Evolutionary conservation across 352 stramenopile genomes (phyloP).

Genomic region (Plasmopara muralis): DNA sequence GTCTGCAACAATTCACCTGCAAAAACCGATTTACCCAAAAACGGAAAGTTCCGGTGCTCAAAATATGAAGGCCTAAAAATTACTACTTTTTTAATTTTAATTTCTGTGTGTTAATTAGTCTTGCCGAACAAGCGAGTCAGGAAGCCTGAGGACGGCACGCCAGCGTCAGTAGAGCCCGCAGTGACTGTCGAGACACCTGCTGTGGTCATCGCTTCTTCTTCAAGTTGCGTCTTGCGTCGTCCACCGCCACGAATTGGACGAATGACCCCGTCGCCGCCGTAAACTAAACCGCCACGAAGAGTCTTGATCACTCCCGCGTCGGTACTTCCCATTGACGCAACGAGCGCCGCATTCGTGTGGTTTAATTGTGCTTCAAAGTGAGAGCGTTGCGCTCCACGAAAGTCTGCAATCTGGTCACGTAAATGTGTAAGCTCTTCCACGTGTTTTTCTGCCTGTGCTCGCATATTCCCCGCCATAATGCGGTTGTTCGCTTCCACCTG

Average conservation of each 20-base stretch:
- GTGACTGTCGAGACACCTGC: constrained; percentile 2
- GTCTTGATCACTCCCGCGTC: constrained; percentile 55
- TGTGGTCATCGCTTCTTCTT: constrained; percentile 16
- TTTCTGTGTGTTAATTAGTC: constrained; percentile 17
- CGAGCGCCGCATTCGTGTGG: constrained; percentile 29
- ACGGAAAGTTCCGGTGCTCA: no score
- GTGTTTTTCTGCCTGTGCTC: constrained; percentile 82
- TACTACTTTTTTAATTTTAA: background rate
- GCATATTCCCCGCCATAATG: constrained; percentile 86
- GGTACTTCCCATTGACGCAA: constrained; percentile 17
- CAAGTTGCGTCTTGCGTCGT: constrained; percentile 45
- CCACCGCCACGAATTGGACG: constrained; percentile 68
- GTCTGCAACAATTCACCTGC: constrained; percentile 5
- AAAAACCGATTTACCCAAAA: constrained; percentile 11
- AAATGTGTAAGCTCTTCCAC: constrained; percentile 83
- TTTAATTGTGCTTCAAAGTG: constrained; percentile 70
- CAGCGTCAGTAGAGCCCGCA: constrained; percentile 4
- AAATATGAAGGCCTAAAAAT: background rate
- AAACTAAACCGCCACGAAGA: constrained; percentile 57
- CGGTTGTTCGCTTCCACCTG: constrained; percentile 85
- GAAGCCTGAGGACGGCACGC: constrained; percentile 31
- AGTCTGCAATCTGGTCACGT: constrained; percentile 79
- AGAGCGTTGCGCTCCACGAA: constrained; percentile 66
- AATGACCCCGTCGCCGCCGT: constrained; percentile 57
- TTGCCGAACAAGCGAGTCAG: constrained; percentile 55